A percentile compares a stretch with the other conserved stretches of the same genome.
These are phyloP conservation scores for Hypoxylon intermedium DNA, from an alignment of 495 filamentous ascomycete species.

Conservation along the genomic window DNA sequence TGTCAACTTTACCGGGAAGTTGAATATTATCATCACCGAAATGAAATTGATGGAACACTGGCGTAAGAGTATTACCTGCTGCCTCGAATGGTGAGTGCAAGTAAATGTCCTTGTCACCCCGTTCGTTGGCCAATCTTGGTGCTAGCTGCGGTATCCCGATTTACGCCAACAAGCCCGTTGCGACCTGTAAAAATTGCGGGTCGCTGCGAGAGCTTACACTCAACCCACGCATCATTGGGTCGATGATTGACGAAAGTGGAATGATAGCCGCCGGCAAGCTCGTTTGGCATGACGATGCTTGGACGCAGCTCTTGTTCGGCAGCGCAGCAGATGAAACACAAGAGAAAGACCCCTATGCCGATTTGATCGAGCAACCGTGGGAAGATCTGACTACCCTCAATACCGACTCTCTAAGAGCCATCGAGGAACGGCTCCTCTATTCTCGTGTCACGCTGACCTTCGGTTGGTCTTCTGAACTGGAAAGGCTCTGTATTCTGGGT, in stretches of 20 bases:
- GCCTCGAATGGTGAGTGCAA: conserved; percentile 61
- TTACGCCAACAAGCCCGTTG: conserved; percentile 56
- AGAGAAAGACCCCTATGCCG: neutral
- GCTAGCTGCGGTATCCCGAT: conserved; percentile 62
- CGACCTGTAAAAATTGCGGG: conserved; percentile 62
- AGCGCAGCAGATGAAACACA: conserved; percentile 13
- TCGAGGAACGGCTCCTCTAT: conserved; percentile 60
- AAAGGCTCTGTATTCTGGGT: conserved; percentile 56
- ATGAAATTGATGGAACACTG: conserved; percentile 57
- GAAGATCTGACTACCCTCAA: conserved; percentile 45
- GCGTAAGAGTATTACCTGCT: conserved; percentile 59
- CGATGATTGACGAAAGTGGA: conserved; percentile 64
- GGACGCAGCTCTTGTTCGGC: conserved; percentile 60
- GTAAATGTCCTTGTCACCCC: neutral
- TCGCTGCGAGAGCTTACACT: conserved; percentile 51
- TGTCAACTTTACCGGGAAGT: conserved; percentile 62
- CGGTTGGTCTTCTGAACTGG: conserved; percentile 57
- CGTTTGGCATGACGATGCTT: conserved; percentile 59
- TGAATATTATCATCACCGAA: conserved; percentile 64
- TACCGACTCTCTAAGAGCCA: conserved; percentile 47
- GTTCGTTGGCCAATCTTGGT: conserved; percentile 2
- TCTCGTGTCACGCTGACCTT: conserved; percentile 61
- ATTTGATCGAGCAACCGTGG: conserved; percentile 39
- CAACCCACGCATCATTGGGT: conserved; percentile 63
- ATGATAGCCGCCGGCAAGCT: conserved; percentile 56